Base-by-base conservation (phyloP, 345 rosid genomes). In the Brassica nigra region DNA sequence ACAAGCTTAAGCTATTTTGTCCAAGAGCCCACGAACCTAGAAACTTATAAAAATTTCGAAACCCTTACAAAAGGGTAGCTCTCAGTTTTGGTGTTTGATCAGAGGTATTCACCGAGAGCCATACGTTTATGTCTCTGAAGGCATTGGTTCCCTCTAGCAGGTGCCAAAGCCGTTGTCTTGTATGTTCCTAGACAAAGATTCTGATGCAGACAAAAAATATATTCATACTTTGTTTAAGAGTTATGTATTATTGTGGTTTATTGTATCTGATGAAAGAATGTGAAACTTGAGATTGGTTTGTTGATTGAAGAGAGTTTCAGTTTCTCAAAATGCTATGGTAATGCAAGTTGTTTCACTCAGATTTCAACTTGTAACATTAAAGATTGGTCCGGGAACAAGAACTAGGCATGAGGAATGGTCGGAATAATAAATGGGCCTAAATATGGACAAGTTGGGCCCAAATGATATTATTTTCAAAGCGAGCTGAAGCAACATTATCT, bases 111-210 rank as follows among this genome's bases (percentile, higher is more conserved):
- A 59, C 72, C 54, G 58, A 81, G 84, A 71, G 80, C 70, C 80
- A 71, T 76, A 72, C 27, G 34, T 77, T 67, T 68, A 71, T 72
- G 77, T 86, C 73, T 78, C 61, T 66, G 28, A 75, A 82, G 90
- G 91, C 92, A 84, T 85, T 81, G 66, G 59, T 85, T 78, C 90
- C 82, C 18, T 85, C 80, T 70, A 54, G 62, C 62, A 59, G 27
- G 76, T 72, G 67, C 66, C 57, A 62, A 44, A 73, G 59, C 8
- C 30, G 28, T 73, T 39, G 18, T 74, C 64, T 74, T 80, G 75
- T 80, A 74, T 80, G 78, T 74, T 68, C 67, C 68, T 80, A 36
- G 71, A 74, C 79, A 33, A 79, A 58, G 44, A 67, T 73, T 68
- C 42, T 29, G 70, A 52, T 52, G 75, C 75, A 74, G 62, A 80